Base-by-base conservation (phyloP, 805 yeast genomes). In the Candida lessepsii region DNA sequence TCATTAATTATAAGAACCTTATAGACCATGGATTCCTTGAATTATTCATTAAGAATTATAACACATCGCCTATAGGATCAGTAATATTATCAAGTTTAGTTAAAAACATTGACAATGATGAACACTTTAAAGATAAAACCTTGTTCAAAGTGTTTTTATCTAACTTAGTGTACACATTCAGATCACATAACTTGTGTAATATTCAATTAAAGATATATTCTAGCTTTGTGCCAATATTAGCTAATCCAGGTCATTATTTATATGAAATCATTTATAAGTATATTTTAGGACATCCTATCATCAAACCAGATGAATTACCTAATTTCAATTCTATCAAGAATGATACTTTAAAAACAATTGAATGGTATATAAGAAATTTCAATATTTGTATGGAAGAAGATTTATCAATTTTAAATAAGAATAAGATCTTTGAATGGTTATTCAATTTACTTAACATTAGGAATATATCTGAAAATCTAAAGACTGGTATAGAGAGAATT, bases 181-280 rank as follows among this genome's bases (percentile, higher is more conserved):
- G 48, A 37, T 41, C 40, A 8, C 31, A 40, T 8, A 55, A 51
- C 1, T 27, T 47, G 11, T 11, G 35, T 3, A 32, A 28, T 14
- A 46, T 83, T 13, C 64, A 81, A n/a, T 75, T 83, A 61, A 62
- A 69, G 13, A 55, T 78, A 40, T 58, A 81, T 28, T 74, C 87
- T 1, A 71, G 75, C 37, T 56, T 88, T 27, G 62, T 79, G 3
- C 75, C 78, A 2, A 66, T 86, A 2, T 56, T 86, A 42, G 57
- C 70, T 5, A 78, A 81, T 45, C 96, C 97, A 0, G 78, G 81
- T 0, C 91, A 86, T 46, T 73, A 71, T 50, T 57, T 91, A 15
- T 86, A 83, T 58, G 96, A 89, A 47, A 78, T 78, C 48, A 77
- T 79, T 0, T 78, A 71, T 50, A 74, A 82, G 43, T 87, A 80